Conservation (phyloP, 2,329 filamentous ascomycete species). For the Mycosphaerella sp. region DNA sequence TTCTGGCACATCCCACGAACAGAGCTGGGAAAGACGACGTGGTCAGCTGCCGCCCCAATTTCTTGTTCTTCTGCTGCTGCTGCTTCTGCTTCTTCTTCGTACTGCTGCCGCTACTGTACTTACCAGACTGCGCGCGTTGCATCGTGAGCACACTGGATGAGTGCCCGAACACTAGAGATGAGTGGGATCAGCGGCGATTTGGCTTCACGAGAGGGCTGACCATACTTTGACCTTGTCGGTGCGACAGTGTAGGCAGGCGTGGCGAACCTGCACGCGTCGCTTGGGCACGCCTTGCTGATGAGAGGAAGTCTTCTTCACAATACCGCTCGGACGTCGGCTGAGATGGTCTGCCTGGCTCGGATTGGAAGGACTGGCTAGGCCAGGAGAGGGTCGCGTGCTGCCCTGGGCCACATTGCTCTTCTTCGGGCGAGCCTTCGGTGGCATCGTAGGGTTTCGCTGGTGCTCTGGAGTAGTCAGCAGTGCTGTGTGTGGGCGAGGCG, state of each 20-base stretch:
- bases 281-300: background rate
- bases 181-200: background rate
- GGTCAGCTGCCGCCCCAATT: background rate
- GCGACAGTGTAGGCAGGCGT: constrained; percentile 5
- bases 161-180: constrained; percentile 15
- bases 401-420: background rate
- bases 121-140: constrained; percentile 5
- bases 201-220: background rate
- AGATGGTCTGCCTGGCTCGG: background rate
- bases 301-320: background rate
- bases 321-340: background rate
- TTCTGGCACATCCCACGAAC: constrained; percentile 16
- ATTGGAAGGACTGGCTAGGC: background rate
- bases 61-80: background rate
- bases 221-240: constrained; percentile 4
- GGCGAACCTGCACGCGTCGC: constrained; percentile 1
- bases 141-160: constrained; percentile 19
- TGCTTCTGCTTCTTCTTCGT: too few species aligned
- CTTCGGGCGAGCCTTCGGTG: background rate
- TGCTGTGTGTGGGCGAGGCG: background rate
- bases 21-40: background rate
- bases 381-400: background rate
- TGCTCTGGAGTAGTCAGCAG: background rate
- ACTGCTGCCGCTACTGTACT: background rate
- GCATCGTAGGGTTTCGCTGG: background rate